Evolutionary conservation across 371 early-diverging fungal genomes (phyloP).

Genomic region (Mortierella sp.): DNA sequence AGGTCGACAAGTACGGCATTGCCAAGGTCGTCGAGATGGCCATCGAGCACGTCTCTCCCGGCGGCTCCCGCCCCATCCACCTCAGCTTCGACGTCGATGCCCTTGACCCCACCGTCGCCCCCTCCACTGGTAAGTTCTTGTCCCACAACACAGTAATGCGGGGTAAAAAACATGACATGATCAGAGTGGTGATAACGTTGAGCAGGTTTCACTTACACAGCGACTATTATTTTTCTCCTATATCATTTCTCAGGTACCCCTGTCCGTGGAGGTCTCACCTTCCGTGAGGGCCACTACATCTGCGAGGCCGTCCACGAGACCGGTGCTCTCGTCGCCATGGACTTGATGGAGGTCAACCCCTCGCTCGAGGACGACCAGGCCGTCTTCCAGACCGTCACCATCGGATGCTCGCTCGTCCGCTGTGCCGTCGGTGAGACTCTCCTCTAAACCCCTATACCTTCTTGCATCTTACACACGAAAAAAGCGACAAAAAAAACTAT

Average conservation of each 20-base stretch:
- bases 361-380: conserved; percentile 80
- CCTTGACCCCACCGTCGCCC: conserved; percentile 94
- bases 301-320: conserved; percentile 94
- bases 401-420: conserved; percentile 89
- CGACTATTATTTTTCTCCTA: not conserved
- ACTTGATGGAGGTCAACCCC: conserved; percentile 96
- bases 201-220: not conserved
- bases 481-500: conserved; percentile 8
- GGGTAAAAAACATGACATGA: not conserved
- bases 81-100: conserved; percentile 97
- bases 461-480: conserved; percentile 26
- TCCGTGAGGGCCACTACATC: conserved; percentile 92
- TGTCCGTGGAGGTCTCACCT: conserved; percentile 95
- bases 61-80: conserved; percentile 89
- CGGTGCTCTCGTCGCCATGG: conserved; percentile 91
- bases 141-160: not conserved
- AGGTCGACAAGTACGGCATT: conserved; percentile 96
- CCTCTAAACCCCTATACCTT: conserved; percentile 24
- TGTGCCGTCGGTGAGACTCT: conserved; percentile 87
- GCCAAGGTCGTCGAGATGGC: conserved; percentile 96
- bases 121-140: conserved; percentile 81
- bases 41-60: conserved; percentile 89
- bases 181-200: not conserved
- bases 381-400: conserved; percentile 87
- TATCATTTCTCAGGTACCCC: conserved; percentile 80